Evolutionary conservation across 768 basidiomycete genomes (phyloP).

Genomic region (Clitopilus passeckerianus): DNA sequence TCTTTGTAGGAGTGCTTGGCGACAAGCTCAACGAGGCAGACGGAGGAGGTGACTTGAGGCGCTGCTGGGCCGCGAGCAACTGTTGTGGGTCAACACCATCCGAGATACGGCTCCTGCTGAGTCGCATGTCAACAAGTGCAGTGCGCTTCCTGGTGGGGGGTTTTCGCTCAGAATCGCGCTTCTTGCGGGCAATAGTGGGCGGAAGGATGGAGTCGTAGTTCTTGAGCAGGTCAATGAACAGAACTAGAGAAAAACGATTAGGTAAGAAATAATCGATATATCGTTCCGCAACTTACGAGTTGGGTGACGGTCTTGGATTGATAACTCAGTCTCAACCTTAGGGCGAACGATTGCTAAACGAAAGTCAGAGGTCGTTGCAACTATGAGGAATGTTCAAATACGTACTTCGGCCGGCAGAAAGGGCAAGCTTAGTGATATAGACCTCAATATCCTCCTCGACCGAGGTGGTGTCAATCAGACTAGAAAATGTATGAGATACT

Average conservation of each 20-base stretch:
- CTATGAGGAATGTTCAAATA: conserved; percentile 3
- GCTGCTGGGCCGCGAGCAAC: conserved; percentile 65
- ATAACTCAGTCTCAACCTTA: conserved; percentile 73
- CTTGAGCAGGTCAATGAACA: conserved; percentile 83
- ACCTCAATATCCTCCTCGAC: conserved; percentile 72
- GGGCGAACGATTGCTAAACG: conserved; percentile 73
- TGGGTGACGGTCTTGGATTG: conserved; percentile 89
- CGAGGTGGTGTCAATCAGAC: conserved; percentile 65
- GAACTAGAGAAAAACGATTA: conserved; percentile 35
- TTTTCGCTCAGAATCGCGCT: conserved; percentile 81
- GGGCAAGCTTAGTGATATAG: conserved; percentile 81
- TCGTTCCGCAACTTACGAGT: conserved; percentile 41
- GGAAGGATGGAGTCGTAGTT: conserved; percentile 74
- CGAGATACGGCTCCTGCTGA: conserved; percentile 74
- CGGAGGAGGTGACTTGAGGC: conserved; percentile 27
- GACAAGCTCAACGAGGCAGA: conserved; percentile 12
- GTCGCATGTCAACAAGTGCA: conserved; percentile 82
- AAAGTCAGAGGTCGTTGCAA: not conserved
- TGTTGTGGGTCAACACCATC: conserved; percentile 66
- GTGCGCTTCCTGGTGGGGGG: conserved; percentile 84
- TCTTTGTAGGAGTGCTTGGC: conserved; percentile 6
- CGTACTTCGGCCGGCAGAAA: conserved; percentile 85
- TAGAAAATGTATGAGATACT: conserved; percentile 20
- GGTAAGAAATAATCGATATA: not conserved
- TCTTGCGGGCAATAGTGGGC: conserved; percentile 78